Conservation (phyloP, 2,329 filamentous ascomycete genomes). For the Atkinsonella texensis region DNA sequence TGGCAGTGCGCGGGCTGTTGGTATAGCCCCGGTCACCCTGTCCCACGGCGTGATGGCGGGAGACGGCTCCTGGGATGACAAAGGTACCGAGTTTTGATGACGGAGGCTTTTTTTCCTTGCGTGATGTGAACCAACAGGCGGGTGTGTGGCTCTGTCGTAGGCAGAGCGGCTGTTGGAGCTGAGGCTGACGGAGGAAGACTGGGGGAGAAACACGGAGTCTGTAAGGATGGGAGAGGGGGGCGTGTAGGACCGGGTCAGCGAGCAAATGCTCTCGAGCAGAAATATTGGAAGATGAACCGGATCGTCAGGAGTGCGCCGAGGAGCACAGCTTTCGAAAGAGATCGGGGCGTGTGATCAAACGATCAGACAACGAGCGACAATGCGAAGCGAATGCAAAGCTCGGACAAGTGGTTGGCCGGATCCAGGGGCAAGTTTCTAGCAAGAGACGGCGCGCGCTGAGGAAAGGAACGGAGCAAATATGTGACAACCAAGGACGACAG, state of each 20-base stretch:
- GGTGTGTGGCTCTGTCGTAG: conserved; percentile 1
- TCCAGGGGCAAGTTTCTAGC: conserved; percentile 9
- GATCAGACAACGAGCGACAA: conserved; percentile 5
- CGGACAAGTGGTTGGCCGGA: conserved; percentile 7
- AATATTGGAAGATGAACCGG: conserved; percentile 6
- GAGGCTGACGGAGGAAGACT: conserved; percentile 1
- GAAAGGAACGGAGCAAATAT: conserved; percentile 6
- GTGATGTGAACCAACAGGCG: conserved; percentile 1
- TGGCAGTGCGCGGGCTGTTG: conserved; percentile 17
- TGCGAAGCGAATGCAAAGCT: conserved; percentile 7
- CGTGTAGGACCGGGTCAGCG: conserved; percentile 1
- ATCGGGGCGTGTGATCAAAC: conserved; percentile 5
- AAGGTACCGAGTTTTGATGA: conserved; percentile 7
- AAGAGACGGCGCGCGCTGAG: conserved; percentile 6
- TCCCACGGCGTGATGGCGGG: conserved; percentile 13
- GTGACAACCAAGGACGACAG: conserved; percentile 8
- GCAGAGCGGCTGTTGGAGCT: conserved; percentile 3
- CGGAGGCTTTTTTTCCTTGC: background rate
- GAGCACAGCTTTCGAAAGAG: conserved; percentile 8
- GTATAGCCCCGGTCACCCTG: conserved; percentile 22
- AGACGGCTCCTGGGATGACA: conserved; percentile 7
- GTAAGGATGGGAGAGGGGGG: conserved; percentile 1
- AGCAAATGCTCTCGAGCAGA: background rate
- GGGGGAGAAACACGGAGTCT: background rate
- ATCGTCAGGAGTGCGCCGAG: conserved; percentile 9